Conservation (phyloP, 192 early-diverging fungal species). For the Geosiphon pyriformis region DNA sequence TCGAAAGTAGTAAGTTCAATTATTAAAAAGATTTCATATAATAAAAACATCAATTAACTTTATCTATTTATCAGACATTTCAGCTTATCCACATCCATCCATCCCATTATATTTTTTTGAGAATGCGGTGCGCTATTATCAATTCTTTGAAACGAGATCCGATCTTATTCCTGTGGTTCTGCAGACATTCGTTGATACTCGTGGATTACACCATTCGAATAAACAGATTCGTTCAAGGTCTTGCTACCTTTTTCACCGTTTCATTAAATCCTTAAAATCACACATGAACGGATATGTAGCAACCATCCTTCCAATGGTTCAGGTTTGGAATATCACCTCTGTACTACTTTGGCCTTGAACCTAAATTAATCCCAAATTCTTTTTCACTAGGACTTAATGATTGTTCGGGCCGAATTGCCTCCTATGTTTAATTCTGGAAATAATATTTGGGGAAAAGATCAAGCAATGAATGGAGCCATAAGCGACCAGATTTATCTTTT, state of each 20-base stretch:
- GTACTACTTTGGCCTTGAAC: slow-evolving; percentile 42
- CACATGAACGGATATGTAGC: slow-evolving; percentile 58
- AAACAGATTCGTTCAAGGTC: slow-evolving; percentile 66
- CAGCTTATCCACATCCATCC: slow-evolving; percentile 67
- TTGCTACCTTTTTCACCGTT: slow-evolving; percentile 85
- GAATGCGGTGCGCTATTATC: slow-evolving; percentile 60
- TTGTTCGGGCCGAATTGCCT: slow-evolving; percentile 59
- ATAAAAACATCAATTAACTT: slow-evolving; percentile 17
- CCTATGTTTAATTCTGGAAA: slow-evolving; percentile 36
- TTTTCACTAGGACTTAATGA: slow-evolving; percentile 60
- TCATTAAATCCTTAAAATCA: slow-evolving; percentile 63
- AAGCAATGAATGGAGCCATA: slow-evolving; percentile 54
- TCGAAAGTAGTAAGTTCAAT: slow-evolving; percentile 49
- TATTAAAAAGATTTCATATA: slow-evolving; percentile 2
- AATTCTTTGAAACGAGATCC: slow-evolving; percentile 62
- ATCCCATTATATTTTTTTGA: slow-evolving; percentile 73
- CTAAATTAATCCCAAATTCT: no score
- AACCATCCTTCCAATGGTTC: slow-evolving; percentile 54
- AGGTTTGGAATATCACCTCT: slow-evolving; percentile 30
- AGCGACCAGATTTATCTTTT: slow-evolving; percentile 84
- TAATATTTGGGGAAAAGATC: slow-evolving; percentile 41
- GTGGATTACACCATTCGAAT: slow-evolving; percentile 72
- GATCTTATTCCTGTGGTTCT: slow-evolving; percentile 63
- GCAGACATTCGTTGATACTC: slow-evolving; percentile 69
- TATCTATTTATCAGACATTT: slow-evolving; percentile 50